These are phyloP conservation scores for Cryptosporidium ryanae DNA, from an alignment of 169 alveolate species.

Conservation along the genomic window DNA sequence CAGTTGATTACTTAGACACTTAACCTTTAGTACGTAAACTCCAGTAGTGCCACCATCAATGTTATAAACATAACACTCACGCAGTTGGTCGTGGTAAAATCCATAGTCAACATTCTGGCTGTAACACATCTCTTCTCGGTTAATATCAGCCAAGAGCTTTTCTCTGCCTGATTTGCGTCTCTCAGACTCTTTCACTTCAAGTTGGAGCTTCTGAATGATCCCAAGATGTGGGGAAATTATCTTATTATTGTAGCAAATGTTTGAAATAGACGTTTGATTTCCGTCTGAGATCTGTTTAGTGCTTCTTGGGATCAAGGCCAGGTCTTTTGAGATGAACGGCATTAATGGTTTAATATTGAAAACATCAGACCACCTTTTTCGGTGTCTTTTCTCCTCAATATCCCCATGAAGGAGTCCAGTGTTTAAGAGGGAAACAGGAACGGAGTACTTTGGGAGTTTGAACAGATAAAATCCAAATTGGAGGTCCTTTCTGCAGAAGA, in stretches of 20 bases:
- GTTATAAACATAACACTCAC: too few relatives aligned
- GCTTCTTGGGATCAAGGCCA: constrained; percentile 47
- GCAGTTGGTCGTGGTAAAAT: neutral
- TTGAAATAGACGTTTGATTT: neutral
- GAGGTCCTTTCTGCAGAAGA: neutral
- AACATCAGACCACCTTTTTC: constrained; percentile 57
- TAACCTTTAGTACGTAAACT: neutral
- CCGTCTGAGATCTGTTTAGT: too few relatives aligned
- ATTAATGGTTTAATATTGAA: constrained; percentile 49
- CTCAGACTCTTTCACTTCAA: too few relatives aligned
- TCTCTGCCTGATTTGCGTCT: too few relatives aligned
- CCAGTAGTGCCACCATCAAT: too few relatives aligned
- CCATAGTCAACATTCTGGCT: neutral
- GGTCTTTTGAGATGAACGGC: constrained; percentile 44
- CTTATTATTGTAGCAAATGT: constrained; percentile 15
- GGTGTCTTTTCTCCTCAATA: neutral
- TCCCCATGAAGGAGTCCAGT: constrained; percentile 28
- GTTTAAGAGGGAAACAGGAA: constrained; percentile 33
- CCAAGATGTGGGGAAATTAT: constrained; percentile 47
- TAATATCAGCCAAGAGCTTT: too few relatives aligned
- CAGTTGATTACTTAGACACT: neutral
- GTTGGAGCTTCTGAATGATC: constrained; percentile 8
- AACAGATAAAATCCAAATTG: constrained; percentile 52
- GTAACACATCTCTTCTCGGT: too few relatives aligned
- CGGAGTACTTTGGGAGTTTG: constrained; percentile 16